Evolutionary conservation across 441 rosid genomes (phyloP), one percentile per base, ranked within the genome.

Genomic region (Croton laevigatus): DNA sequence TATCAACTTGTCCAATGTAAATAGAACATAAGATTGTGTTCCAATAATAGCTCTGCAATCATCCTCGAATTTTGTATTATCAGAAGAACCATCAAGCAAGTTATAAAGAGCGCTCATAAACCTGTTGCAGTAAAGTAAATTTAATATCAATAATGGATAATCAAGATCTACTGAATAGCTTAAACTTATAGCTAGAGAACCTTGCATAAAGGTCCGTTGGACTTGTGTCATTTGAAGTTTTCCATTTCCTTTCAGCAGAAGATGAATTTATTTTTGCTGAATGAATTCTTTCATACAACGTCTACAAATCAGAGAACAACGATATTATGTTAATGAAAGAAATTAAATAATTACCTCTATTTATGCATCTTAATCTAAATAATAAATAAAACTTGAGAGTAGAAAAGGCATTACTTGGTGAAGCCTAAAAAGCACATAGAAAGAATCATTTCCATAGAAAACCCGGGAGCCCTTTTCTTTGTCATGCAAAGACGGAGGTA

Each of bases 401-500:
- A 16, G 49, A 44, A 62, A 46, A 42, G 68, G 54, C 71, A 79
- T 82, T 85, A 93, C 99, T 76, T 89, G 99, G 80, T 96, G 99
- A 87, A 96, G 99, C 85, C 98, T 86, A 68, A 93, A 88, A 70
- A 93, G 91, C 73, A 93, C 94, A 65, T 93, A 93, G 78, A 89
- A 91, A 42, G 97, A 93, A 84, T 96, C 97, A 74, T 93, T 96
- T 74, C 97, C 99, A 74, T 93, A 96, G 80, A 96, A 96, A 80
- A 91, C 77, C 64, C 48, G 78, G 60, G 88, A 84, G 72, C 82
- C 88, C 70, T 76, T 88, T 62, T 82, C 85, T 75, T 78, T 85
- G 74, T 80, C 81, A 59, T 62, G 65, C 73, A 86, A 75, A 32
- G 82, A 73, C 48, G 79, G 80, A 54, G 90, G 81, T 51, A 87